Percentiles rank a stretch among this genome's conserved stretches.
phyloP scores from a whole-genome alignment of 2,329 filamentous ascomycete genomes.

The Nemania sp. region DNA sequence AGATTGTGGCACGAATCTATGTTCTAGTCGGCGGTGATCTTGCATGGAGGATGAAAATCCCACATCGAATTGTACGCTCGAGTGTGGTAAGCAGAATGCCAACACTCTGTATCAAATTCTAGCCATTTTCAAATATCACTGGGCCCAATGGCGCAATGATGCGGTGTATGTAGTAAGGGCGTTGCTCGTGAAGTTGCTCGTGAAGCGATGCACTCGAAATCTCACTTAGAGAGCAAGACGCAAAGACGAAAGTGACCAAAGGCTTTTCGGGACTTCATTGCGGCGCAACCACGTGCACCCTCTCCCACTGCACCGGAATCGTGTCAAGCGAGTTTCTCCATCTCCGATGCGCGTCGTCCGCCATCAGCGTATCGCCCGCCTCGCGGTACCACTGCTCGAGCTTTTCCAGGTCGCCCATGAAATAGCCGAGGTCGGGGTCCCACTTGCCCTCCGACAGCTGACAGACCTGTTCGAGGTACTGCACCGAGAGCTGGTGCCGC shows the following conservation, averaged over 20 bases:
- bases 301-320: conserved; percentile 36
- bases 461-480: conserved; percentile 37
- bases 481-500: conserved; percentile 31
- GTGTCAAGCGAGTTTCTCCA: conserved; percentile 34
- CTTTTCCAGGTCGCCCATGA: conserved; percentile 38
- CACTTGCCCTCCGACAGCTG: conserved; percentile 35
- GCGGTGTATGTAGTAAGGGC: not conserved
- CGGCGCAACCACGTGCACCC: conserved; percentile 23
- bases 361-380: conserved; percentile 32
- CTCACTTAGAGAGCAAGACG: not conserved
- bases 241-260: not conserved
- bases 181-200: not conserved
- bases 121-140: not conserved
- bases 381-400: conserved; percentile 37
- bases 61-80: not conserved
- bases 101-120: not conserved
- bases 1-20: not conserved
- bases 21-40: not conserved
- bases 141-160: not conserved
- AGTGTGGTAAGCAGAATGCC: not conserved
- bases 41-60: not conserved
- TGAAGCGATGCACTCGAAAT: not conserved
- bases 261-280: not conserved
- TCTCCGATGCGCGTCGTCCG: conserved; percentile 30
- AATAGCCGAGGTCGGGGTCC: conserved; percentile 38